Base-by-base conservation (phyloP, 345 rosid species). In the Rhizophora apiculata region DNA sequence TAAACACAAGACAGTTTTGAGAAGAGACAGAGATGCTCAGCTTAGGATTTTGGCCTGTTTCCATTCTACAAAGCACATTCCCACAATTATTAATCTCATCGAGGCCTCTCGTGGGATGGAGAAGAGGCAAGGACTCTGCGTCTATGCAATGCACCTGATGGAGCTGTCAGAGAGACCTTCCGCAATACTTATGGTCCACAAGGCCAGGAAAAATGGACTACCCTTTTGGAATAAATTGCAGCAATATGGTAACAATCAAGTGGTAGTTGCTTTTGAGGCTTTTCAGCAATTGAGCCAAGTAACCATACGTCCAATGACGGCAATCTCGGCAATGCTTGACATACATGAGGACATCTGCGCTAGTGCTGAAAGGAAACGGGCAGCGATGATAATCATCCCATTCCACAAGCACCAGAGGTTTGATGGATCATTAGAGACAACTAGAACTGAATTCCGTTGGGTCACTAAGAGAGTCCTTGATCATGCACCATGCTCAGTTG, bases 91-190 rank as follows among this genome's bases (percentile, higher is more conserved):
- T 37, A 91, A 91, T 69, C 85, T 89, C 73, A 73, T 89, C 2
- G 97, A 91, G 82, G 89, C 89, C 60, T 89, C 97, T 1, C 89
- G 96, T 0, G 96, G 98, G n/a, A 84, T 83, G 0, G 89, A 77
- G 64, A 91, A 86, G 72, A 82, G 80, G 34, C 87, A 86, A 64
- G 87, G 78, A n/a, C 82, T 94, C 13, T 83, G 87, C 1, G 95
- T 94, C 32, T 94, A 91, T 29, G 96, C 98, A 1, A 77, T 94
- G 89, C 98, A 94, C 76, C 90, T 91, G 18, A 86, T 89, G 96
- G 97, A 93, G 80, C 90, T 91, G 29, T 86, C 98, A 0, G 97
- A 94, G 80, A 86, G 97, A 75, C 67, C 97, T 22, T 94, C 98
- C 0, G 93, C 98, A 31, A 88, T 89, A 62, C 88, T 89, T 3